Evolutionary conservation across 106 monocot species (phyloP).

Genomic region (Ottelia alismoides): DNA sequence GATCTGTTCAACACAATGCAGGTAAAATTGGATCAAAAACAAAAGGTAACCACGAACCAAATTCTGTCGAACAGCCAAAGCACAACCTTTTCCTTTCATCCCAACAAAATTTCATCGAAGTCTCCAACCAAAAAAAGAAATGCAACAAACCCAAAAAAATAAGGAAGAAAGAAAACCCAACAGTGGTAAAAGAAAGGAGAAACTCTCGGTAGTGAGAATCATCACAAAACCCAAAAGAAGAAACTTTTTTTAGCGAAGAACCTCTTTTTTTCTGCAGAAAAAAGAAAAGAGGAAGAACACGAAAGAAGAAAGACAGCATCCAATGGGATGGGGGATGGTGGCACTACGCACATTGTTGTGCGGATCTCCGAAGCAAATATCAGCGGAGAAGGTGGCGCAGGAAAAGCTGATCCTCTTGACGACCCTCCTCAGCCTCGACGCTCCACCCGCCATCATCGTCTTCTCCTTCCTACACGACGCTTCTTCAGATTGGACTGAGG

Average conservation of each 20-base stretch:
- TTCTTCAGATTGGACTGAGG: not conserved
- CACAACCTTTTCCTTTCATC: too few relatives aligned
- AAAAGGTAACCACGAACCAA: not conserved
- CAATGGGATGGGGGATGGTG: not conserved
- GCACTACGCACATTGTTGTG: slow-evolving; percentile 17
- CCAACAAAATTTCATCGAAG: too few relatives aligned
- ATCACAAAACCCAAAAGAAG: too few relatives aligned
- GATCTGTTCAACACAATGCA: slow-evolving; percentile 5
- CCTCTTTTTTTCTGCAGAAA: too few relatives aligned
- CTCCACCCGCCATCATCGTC: slow-evolving; percentile 25
- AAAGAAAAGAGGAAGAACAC: not conserved
- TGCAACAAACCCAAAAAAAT: too few relatives aligned
- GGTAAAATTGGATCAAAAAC: not conserved
- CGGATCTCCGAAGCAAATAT: slow-evolving; percentile 3
- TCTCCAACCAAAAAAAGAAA: too few relatives aligned
- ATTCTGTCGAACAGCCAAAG: too few relatives aligned
- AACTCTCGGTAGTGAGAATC: not conserved
- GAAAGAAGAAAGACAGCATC: slow-evolving; percentile 3
- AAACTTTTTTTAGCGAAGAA: too few relatives aligned
- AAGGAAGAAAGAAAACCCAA: not conserved
- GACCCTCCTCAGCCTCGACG: slow-evolving; percentile 32
- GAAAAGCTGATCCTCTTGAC: slow-evolving; percentile 34
- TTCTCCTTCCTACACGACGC: not conserved
- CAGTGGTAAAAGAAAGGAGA: not conserved
- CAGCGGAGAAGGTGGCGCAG: slow-evolving; percentile 41